Evolutionary conservation across 2,329 filamentous ascomycete genomes (phyloP), one percentile per base, ranked within the genome.

Genomic region (Camptophora hylomeconis): DNA sequence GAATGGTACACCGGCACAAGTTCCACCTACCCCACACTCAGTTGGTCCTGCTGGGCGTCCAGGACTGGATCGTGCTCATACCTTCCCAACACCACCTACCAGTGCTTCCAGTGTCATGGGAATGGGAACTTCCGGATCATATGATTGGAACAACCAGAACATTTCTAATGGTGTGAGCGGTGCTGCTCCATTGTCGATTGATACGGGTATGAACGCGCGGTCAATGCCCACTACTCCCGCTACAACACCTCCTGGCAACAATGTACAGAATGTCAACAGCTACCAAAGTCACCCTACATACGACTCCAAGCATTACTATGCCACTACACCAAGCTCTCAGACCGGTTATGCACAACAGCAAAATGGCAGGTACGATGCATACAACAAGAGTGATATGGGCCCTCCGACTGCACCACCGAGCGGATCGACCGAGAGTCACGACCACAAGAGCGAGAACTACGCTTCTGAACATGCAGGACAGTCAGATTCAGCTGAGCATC

Each of bases 191-290:
- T 68, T 92, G 54, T 76, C 80, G 16, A 82, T 92, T 46, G 83
- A 92, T 45, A 83, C 80, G 15, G 69, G 72, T 35, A 60, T 89
- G 45, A 83, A 78, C 54, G 64, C 79, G 36, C 77, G 82, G 45
- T 92, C 82, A 39, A 82, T 93, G 66, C 84, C 83, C 31, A 82
- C 79, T 7, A 92, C 82, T n/a, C 83, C 83, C 36, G 83, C 83
- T 15, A 87, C 82, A 5, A 92, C 87, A 0, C 86, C 87, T 8
- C 87, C 87, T 1, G 83, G 81, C 14, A 71, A 67, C 37, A 66
- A 69, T 16, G 66, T 92, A 38, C 79, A 83, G 44, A 75, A 69
- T 47, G 83, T 93, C 67, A 79, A 79, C 44, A 61, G 74, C 3
- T 93, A 93, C 52, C 77, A 75, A 28, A 39, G 69, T 59, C 43